Base-by-base conservation (phyloP, 352 stramenopile species). In the Globisporangium cylindrosporum region DNA sequence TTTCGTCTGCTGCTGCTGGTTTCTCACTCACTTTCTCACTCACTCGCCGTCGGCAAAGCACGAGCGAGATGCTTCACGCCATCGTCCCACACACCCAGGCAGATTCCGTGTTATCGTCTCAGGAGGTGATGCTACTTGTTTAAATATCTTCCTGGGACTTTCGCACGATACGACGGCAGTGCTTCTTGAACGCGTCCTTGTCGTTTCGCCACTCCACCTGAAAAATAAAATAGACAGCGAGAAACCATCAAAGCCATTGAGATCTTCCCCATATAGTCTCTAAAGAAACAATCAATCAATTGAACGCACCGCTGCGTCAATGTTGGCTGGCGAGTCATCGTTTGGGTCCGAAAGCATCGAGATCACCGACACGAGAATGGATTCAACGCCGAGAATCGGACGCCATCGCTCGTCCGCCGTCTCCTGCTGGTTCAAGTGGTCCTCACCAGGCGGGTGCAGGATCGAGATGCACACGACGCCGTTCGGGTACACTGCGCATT, bases 331-430 rank as follows among this genome's bases (percentile, higher is more conserved):
- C 57, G 93, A 99, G 58, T 99, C 96, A 76, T 99, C 97, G 82
- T 99, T 99, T 27, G 98, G 98, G 85, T 99, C 98, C 58, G 90
- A 98, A 18, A 99, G 91, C 98, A 99, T 99, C 6, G 95, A 99
- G 77, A 99, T 99, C 32, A 99, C 94, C 54, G 90, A 98, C 46
- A 98, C 88, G 61, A 98, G 81, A 64, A 99, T 98, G 63, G 92
- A 87, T 75, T 99, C 95, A 56, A 98, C 96, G 62, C 95, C 97
- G 38, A 99, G 86, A 73, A 99, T 99, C 22, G 97, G 97, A 68
- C 97, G 88, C 97, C 98, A 99, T 78, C 97, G 90, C 82, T 99
- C 97, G 74, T 99, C 97, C 3, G 97, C 97, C 20, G 89, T 98
- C 79, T 99, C 97, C 76, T 99, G 97, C 66, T 92, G 77, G 80